Percentiles rank a stretch among this genome's conserved stretches.
phyloP scores from a whole-genome alignment of 257 asterid species.

The Rehmannia glutinosa region DNA sequence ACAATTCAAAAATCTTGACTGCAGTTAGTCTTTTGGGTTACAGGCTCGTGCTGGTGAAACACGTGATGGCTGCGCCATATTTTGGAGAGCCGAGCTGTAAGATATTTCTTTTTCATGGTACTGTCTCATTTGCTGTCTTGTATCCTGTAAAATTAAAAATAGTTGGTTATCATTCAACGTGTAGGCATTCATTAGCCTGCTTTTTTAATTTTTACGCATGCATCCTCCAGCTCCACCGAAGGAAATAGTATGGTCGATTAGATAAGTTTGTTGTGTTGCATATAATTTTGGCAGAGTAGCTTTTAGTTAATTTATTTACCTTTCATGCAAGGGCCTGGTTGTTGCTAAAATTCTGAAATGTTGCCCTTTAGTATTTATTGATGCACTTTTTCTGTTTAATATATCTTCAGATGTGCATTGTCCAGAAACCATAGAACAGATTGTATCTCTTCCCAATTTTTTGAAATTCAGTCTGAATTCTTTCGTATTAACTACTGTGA shows the following conservation, averaged over 20 bases:
- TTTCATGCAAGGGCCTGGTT: constrained; percentile 1
- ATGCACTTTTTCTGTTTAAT: neutral
- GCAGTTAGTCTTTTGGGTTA: constrained; percentile 20
- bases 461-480: neutral
- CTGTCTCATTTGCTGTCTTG: neutral
- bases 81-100: constrained; percentile 72
- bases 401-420: neutral
- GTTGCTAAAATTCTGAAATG: constrained; percentile 14
- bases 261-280: neutral
- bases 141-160: neutral
- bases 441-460: neutral
- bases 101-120: constrained; percentile 22
- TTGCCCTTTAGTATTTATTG: constrained; percentile 10
- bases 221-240: neutral
- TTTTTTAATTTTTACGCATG: neutral
- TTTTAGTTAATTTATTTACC: neutral
- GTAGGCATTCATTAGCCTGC: neutral
- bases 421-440: neutral
- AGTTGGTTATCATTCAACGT: neutral
- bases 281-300: neutral
- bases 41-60: constrained; percentile 82
- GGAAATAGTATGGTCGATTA: constrained; percentile 9
- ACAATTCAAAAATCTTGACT: constrained; percentile 18
- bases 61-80: constrained; percentile 80
- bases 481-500: neutral